Evolutionary conservation across 1,284 basidiomycete species (phyloP).

Genomic region (Anthracocystis walkeri): DNA sequence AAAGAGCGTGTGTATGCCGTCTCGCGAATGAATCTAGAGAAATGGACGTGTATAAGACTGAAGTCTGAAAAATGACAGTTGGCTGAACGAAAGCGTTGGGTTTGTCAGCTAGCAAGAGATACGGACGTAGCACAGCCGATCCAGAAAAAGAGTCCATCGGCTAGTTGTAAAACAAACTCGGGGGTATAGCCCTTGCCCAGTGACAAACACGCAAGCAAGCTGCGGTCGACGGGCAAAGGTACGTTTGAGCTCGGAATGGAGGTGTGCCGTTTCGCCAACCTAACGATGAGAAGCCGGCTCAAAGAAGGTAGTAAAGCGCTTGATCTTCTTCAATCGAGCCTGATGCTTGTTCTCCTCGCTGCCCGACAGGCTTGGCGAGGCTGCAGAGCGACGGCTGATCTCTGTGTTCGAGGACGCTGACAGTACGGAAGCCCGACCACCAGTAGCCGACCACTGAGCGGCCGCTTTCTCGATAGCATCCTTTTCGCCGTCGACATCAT

Average conservation of each 20-base stretch:
- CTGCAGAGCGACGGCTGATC: slow-evolving; percentile 30
- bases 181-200: slow-evolving; percentile 42
- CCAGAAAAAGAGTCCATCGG: slow-evolving; percentile 5
- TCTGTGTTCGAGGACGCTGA: slow-evolving; percentile 30
- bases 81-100: neutral
- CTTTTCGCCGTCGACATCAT: slow-evolving; percentile 13
- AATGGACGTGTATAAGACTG: neutral
- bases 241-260: neutral
- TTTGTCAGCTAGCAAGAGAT: neutral
- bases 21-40: neutral
- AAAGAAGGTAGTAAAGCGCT: slow-evolving; percentile 55
- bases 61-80: neutral
- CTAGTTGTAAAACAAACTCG: neutral
- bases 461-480: slow-evolving; percentile 23
- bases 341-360: slow-evolving; percentile 52
- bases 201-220: neutral
- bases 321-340: slow-evolving; percentile 55
- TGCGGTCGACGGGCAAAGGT: slow-evolving; percentile 22
- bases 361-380: slow-evolving; percentile 45
- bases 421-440: slow-evolving; percentile 21
- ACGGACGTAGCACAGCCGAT: slow-evolving; percentile 1
- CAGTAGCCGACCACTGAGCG: slow-evolving; percentile 16
- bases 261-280: neutral
- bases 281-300: slow-evolving; percentile 45
- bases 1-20: neutral